phyloP scores from a whole-genome alignment of 805 yeast genomes.

The Zygosaccharomyces pseudorouxii region DNA sequence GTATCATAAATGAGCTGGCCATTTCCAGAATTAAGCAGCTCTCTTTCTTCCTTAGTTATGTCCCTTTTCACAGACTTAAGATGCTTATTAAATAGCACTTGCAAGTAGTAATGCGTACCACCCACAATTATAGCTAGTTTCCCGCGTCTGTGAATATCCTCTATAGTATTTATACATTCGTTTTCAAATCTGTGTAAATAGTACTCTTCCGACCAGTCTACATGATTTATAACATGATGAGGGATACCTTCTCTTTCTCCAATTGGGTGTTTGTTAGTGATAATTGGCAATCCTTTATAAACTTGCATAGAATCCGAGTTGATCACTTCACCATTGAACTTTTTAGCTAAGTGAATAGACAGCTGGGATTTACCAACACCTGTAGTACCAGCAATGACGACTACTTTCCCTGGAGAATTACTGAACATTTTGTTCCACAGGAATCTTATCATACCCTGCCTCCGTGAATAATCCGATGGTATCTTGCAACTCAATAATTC shows the following conservation, averaged over 20 bases:
- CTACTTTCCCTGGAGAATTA: constrained; percentile 36
- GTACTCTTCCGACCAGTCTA: constrained; percentile 76
- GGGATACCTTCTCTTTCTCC: constrained; percentile 66
- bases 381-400: constrained; percentile 84
- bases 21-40: constrained; percentile 47
- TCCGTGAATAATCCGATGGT: no score
- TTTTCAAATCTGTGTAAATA: constrained; percentile 69
- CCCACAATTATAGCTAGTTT: constrained; percentile 88
- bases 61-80: constrained; percentile 8
- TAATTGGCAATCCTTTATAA: constrained; percentile 64
- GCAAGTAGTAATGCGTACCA: constrained; percentile 92
- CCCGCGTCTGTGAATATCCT: constrained; percentile 58
- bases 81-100: constrained; percentile 67
- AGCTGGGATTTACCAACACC: constrained; percentile 94
- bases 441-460: constrained; percentile 5
- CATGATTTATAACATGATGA: constrained; percentile 87
- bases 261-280: constrained; percentile 90
- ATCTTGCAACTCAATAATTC: no score
- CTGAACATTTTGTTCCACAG: constrained; percentile 5
- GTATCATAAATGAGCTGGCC: constrained; percentile 37
- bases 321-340: constrained; percentile 79
- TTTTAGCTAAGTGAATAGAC: constrained; percentile 61
- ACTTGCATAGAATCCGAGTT: constrained; percentile 98
- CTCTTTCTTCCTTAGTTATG: constrained; percentile 33
- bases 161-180: constrained; percentile 62